Evolutionary conservation across 371 early-diverging fungal genomes (phyloP).

Genomic region (Quaeritorhiza haematococci): DNA sequence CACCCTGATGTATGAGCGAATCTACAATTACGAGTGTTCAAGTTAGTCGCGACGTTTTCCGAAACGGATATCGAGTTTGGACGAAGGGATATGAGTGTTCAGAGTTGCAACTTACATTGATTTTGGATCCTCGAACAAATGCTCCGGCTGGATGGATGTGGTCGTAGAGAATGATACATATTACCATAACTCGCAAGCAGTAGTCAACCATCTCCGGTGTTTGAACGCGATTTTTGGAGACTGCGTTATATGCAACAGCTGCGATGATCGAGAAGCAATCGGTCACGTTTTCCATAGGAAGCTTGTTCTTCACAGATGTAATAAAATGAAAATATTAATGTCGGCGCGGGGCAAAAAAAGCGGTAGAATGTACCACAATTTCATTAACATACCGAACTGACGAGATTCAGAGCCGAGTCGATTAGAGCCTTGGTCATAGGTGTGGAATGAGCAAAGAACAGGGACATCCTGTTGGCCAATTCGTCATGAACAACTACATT

Average conservation of each 20-base stretch:
- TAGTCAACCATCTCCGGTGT: slow-evolving; percentile 35
- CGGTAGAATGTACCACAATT: neutral
- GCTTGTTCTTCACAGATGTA: slow-evolving; percentile 6
- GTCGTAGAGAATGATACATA: slow-evolving; percentile 84
- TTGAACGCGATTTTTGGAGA: slow-evolving; percentile 59
- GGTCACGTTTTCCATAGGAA: slow-evolving; percentile 36
- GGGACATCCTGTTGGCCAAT: slow-evolving; percentile 83
- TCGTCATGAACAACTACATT: slow-evolving; percentile 74
- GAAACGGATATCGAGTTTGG: no score
- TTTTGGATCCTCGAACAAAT: slow-evolving; percentile 66
- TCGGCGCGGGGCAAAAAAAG: neutral
- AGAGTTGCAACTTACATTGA: slow-evolving; percentile 61
- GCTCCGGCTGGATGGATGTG: slow-evolving; percentile 78
- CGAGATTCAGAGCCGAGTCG: slow-evolving; percentile 61
- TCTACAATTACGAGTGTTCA: slow-evolving; percentile 16
- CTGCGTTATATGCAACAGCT: slow-evolving; percentile 62
- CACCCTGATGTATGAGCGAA: slow-evolving; percentile 58
- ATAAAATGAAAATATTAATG: neutral
- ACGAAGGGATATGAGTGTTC: slow-evolving; percentile 45
- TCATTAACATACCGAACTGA: slow-evolving; percentile 16
- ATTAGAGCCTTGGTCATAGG: slow-evolving; percentile 85
- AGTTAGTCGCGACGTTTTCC: no score
- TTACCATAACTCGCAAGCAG: slow-evolving; percentile 81
- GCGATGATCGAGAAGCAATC: slow-evolving; percentile 65
- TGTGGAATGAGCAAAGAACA: slow-evolving; percentile 91